Evolutionary conservation across 2,329 filamentous ascomycete genomes (phyloP).

Genomic region (Aspergillus ustus): DNA sequence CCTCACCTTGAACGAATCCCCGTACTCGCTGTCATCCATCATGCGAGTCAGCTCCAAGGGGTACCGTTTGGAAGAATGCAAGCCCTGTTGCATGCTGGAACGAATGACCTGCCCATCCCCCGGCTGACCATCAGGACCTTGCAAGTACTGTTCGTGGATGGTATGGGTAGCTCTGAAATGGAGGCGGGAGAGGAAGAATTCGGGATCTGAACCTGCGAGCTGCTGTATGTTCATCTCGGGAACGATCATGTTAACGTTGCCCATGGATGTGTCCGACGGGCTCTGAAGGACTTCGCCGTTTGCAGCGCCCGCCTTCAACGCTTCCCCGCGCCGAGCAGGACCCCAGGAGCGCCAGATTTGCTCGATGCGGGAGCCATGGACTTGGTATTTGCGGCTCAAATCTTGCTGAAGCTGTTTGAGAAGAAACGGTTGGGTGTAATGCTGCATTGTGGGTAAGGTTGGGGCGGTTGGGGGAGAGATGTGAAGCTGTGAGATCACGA

Average conservation of each 20-base stretch:
- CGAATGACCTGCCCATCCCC: constrained; percentile 44
- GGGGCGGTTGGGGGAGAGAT: background rate
- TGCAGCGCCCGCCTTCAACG: background rate
- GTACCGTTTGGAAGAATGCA: constrained; percentile 35
- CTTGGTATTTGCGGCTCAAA: background rate
- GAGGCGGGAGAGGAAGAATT: constrained; percentile 47
- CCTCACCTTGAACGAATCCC: constrained; percentile 37
- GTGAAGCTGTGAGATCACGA: background rate
- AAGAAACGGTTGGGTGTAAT: background rate
- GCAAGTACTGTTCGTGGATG: constrained; percentile 41
- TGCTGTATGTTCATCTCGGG: constrained; percentile 54
- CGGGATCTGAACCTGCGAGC: constrained; percentile 40
- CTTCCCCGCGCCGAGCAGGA: background rate
- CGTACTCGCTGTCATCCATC: constrained; percentile 41
- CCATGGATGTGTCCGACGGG: constrained; percentile 40
- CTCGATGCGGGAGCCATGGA: background rate
- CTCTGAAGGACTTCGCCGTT: constrained; percentile 44
- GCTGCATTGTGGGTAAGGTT: background rate
- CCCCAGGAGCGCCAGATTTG: background rate
- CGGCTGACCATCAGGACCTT: constrained; percentile 1
- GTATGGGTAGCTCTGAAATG: constrained; percentile 43
- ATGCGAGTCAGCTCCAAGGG: constrained; percentile 46
- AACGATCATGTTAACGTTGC: constrained; percentile 44
- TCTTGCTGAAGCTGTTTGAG: background rate
- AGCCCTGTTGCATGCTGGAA: constrained; percentile 34